Evolutionary conservation across 2,329 filamentous ascomycete genomes (phyloP).

Genomic region (Atkinsonella hypoxylon): DNA sequence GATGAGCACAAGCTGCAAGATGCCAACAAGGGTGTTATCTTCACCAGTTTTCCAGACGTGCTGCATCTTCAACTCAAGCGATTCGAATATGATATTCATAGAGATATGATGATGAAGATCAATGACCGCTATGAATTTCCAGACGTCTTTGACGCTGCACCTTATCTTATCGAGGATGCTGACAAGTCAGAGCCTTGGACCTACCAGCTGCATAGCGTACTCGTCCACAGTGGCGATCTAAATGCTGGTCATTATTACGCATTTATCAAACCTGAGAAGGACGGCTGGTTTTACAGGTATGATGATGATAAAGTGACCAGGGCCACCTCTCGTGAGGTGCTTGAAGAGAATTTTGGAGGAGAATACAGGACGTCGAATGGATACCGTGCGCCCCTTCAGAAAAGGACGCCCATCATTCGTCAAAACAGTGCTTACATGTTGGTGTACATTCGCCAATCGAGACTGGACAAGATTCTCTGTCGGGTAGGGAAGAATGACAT

Average conservation of each 20-base stretch:
- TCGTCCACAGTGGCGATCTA: conserved; percentile 92
- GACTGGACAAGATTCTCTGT: conserved; percentile 70
- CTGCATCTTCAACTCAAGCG: conserved; percentile 91
- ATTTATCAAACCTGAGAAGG: conserved; percentile 85
- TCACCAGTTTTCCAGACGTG: conserved; percentile 87
- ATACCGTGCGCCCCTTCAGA: conserved; percentile 35
- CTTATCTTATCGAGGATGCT: conserved; percentile 75
- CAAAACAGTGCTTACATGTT: conserved; percentile 94
- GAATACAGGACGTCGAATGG: conserved; percentile 52
- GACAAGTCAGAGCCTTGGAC: conserved; percentile 81
- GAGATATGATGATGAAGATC: conserved; percentile 98
- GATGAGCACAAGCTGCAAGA: conserved; percentile 88
- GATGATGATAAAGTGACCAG: conserved; percentile 97
- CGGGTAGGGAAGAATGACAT: conserved; percentile 67
- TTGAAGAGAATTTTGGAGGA: conserved; percentile 95
- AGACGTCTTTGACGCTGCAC: conserved; percentile 69
- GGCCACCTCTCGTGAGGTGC: conserved; percentile 77
- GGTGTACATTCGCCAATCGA: conserved; percentile 86
- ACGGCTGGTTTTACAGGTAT: conserved; percentile 92
- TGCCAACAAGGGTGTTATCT: conserved; percentile 95
- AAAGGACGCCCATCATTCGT: conserved; percentile 47
- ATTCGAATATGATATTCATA: conserved; percentile 94
- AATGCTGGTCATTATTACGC: conserved; percentile 98
- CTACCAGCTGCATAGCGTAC: conserved; percentile 87
- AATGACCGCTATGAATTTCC: conserved; percentile 88